Evolutionary conservation across 1,139 yeast genomes (phyloP).

Genomic region (Suhomyces bokatorum): DNA sequence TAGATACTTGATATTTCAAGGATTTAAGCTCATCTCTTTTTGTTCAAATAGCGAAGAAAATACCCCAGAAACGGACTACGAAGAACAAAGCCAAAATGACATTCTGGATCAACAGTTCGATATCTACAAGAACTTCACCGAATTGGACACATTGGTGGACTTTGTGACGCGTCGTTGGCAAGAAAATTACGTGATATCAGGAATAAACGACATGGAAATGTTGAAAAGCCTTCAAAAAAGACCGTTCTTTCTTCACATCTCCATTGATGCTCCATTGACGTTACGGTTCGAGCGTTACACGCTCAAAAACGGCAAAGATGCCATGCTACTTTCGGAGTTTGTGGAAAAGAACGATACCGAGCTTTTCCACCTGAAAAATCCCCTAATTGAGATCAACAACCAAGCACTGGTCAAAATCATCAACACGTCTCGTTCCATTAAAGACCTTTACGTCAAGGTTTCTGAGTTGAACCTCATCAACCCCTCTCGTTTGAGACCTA

Average conservation of each 20-base stretch:
- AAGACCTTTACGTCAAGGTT: conserved; percentile 52
- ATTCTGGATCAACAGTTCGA: conserved; percentile 4
- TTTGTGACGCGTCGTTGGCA: conserved; percentile 74
- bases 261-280: conserved; percentile 72
- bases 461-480: conserved; percentile 56
- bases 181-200: conserved; percentile 58
- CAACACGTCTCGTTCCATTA: conserved; percentile 53
- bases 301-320: neutral
- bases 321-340: conserved; percentile 39
- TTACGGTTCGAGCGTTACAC: conserved; percentile 53
- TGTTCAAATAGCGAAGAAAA: neutral
- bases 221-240: conserved; percentile 60
- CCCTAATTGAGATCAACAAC: conserved; percentile 52
- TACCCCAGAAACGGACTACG: conserved; percentile 8
- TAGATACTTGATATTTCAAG: conserved; percentile 55
- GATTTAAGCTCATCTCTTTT: conserved; percentile 41
- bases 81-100: neutral
- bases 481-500: conserved; percentile 73
- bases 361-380: conserved; percentile 36
- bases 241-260: conserved; percentile 83
- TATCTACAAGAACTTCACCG: conserved; percentile 4
- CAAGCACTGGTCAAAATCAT: conserved; percentile 62
- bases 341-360: conserved; percentile 46
- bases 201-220: conserved; percentile 44
- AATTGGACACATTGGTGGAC: conserved; percentile 51